phyloP scores from a whole-genome alignment of 768 basidiomycete genomes.

The Lactarius deliciosus region DNA sequence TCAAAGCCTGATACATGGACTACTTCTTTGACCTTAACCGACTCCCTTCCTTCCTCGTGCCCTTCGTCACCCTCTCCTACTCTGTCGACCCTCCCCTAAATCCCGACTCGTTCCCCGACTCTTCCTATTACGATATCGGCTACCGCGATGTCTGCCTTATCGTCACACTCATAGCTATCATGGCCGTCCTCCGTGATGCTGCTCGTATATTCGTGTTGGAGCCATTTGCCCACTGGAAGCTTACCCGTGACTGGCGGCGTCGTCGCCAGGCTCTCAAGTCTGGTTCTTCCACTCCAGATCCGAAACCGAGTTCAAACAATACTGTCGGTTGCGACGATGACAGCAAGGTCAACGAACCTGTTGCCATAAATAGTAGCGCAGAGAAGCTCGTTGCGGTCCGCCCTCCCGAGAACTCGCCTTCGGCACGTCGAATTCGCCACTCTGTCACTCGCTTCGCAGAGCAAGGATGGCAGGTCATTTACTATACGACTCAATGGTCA shows the following conservation, averaged over 20 bases:
- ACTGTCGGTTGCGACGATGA: constrained; percentile 32
- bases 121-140: constrained; percentile 72
- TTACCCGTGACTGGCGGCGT: constrained; percentile 48
- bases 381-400: constrained; percentile 31
- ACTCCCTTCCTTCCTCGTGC: constrained; percentile 54
- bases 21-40: constrained; percentile 24
- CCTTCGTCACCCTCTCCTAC: constrained; percentile 76
- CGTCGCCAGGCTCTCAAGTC: constrained; percentile 36
- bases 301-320: constrained; percentile 30
- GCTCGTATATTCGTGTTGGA: constrained; percentile 71
- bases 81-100: constrained; percentile 53
- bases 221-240: constrained; percentile 78
- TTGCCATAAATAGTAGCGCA: constrained; percentile 39
- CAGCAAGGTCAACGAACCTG: constrained; percentile 39
- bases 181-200: constrained; percentile 84
- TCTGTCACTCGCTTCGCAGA: constrained; percentile 88
- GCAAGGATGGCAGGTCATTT: constrained; percentile 88
- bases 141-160: constrained; percentile 75
- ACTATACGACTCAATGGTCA: constrained; percentile 72
- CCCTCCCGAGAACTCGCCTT: constrained; percentile 39
- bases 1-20: constrained; percentile 25
- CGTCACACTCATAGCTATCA: constrained; percentile 76
- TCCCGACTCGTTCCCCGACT: constrained; percentile 72
- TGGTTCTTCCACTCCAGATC: constrained; percentile 27
- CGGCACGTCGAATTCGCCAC: constrained; percentile 62